Evolutionary conservation across 192 early-diverging fungal species (phyloP).

Genomic region (Coemansia sp.): DNA sequence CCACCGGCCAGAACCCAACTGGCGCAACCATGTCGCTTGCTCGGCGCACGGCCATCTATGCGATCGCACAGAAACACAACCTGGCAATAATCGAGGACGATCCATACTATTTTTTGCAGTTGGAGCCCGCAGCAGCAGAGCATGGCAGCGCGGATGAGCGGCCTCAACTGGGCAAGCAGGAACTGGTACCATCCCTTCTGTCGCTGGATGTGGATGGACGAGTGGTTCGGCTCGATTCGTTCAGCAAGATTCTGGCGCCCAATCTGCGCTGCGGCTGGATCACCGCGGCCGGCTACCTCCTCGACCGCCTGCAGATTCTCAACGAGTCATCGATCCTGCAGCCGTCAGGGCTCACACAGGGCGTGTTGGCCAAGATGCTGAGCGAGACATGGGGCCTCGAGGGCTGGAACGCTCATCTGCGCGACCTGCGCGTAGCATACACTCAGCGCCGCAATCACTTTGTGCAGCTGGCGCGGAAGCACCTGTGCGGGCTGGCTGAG

Average conservation of each 20-base stretch:
- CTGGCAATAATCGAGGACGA: conserved; percentile 93
- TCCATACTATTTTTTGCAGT: conserved; percentile 91
- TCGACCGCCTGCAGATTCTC: conserved; percentile 77
- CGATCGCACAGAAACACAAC: conserved; percentile 70
- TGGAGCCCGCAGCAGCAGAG: conserved; percentile 21
- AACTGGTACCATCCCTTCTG: conserved; percentile 72
- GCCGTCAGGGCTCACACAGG: conserved; percentile 83
- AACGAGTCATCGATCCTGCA: conserved; percentile 80
- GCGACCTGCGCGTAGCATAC: conserved; percentile 70
- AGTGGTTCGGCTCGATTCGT: conserved; percentile 88
- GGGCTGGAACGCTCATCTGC: conserved; percentile 75
- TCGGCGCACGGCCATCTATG: conserved; percentile 77
- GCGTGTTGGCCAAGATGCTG: conserved; percentile 70
- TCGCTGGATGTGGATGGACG: conserved; percentile 86
- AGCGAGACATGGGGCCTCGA: conserved; percentile 72
- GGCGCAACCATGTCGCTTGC: conserved; percentile 76
- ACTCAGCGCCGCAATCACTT: conserved; percentile 67
- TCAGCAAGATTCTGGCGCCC: conserved; percentile 89
- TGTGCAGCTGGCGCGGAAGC: conserved; percentile 59
- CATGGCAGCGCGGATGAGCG: neutral
- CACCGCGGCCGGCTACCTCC: conserved; percentile 64
- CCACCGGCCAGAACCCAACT: conserved; percentile 87
- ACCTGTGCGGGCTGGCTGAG: conserved; percentile 60
- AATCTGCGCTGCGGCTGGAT: conserved; percentile 85
- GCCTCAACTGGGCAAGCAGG: neutral